Conservation (phyloP, 1,284 basidiomycete species). For the Cutaneotrichosporon sp. region DNA sequence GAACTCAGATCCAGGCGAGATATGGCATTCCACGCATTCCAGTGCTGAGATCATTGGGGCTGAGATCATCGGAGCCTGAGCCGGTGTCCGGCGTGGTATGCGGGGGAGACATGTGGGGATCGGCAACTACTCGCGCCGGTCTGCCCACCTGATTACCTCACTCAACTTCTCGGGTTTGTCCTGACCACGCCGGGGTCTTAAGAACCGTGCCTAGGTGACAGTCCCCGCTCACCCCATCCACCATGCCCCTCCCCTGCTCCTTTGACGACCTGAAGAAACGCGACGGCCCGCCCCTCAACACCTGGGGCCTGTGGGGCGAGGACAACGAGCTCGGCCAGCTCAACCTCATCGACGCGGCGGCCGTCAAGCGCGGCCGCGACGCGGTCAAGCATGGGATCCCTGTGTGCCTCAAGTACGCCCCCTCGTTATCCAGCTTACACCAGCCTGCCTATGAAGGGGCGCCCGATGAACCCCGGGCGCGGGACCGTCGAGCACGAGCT, state of each 20-base stretch:
- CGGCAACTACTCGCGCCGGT: too few relatives aligned
- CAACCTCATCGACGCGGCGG: constrained; percentile 37
- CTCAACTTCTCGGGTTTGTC: too few relatives aligned
- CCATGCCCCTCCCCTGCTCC: constrained; percentile 5
- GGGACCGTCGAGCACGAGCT: constrained; percentile 25
- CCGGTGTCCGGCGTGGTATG: too few relatives aligned
- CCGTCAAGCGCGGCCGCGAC: constrained; percentile 31
- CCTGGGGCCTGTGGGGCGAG: constrained; percentile 39
- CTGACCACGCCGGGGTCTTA: neutral
- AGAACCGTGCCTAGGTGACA: neutral
- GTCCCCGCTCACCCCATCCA: neutral
- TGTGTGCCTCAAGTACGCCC: constrained; percentile 37
- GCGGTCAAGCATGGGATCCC: constrained; percentile 32
- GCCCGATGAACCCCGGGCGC: constrained; percentile 15
- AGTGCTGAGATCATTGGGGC: too few relatives aligned
- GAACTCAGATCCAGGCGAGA: too few relatives aligned
- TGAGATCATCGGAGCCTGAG: too few relatives aligned
- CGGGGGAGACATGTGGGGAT: too few relatives aligned
- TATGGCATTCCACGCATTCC: too few relatives aligned
- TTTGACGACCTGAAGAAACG: constrained; percentile 20
- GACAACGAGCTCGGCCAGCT: constrained; percentile 39
- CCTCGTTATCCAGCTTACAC: constrained; percentile 1
- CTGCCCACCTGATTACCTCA: too few relatives aligned
- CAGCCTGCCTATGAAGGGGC: constrained; percentile 20
- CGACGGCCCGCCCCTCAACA: constrained; percentile 34